Evolutionary conservation across 2,329 filamentous ascomycete species (phyloP).

Genomic region (Madurella mycetomatis): DNA sequence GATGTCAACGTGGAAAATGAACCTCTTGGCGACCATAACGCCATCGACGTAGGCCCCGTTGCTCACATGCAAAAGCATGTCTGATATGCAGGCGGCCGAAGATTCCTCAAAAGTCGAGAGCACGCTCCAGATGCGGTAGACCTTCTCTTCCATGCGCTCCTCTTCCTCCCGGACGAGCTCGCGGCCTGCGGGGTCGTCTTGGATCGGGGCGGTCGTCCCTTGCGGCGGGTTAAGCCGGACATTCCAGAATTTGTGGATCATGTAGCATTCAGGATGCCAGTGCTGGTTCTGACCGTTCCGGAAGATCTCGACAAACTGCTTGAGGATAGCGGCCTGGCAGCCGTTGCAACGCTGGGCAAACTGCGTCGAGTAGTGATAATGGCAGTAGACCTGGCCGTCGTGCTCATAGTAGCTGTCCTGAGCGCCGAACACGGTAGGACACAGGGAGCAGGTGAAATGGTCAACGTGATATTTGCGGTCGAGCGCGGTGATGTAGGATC

Average conservation of each 20-base stretch:
- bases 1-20: conserved; percentile 93
- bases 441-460: conserved; percentile 97
- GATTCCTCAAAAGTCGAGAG: conserved; percentile 96
- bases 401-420: conserved; percentile 99
- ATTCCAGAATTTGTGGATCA: conserved; percentile 99
- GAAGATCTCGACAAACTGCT: conserved; percentile 99
- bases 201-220: conserved; percentile 44
- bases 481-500: conserved; percentile 95
- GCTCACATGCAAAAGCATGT: conserved; percentile 97
- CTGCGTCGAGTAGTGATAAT: conserved; percentile 97
- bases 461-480: conserved; percentile 99
- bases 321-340: conserved; percentile 93
- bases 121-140: conserved; percentile 97
- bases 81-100: conserved; percentile 94
- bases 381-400: conserved; percentile 92
- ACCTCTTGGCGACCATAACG: conserved; percentile 88
- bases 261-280: conserved; percentile 99
- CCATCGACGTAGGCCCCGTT: conserved; percentile 96
- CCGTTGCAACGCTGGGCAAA: conserved; percentile 96
- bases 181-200: conserved; percentile 57
- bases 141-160: conserved; percentile 94
- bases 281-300: conserved; percentile 97
- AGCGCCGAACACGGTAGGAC: conserved; percentile 94
- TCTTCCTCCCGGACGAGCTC: conserved; percentile 77
- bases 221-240: conserved; percentile 70